These are phyloP conservation scores for Xylaria sp. DNA, from an alignment of 2,329 filamentous ascomycete species.

Conservation along the genomic window DNA sequence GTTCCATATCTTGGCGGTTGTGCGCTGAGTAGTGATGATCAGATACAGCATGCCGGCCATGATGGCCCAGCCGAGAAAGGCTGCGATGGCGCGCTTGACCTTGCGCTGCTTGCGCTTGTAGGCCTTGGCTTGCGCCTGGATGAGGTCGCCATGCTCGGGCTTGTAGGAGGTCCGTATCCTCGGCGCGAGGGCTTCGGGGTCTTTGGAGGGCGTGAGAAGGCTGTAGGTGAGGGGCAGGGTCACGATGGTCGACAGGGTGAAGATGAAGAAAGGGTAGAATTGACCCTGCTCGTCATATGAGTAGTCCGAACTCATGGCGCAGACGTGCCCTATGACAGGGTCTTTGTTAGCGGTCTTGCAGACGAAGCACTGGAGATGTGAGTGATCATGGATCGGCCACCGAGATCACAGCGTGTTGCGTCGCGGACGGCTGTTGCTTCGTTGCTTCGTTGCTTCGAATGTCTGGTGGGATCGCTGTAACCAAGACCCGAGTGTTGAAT, in stretches of 20 bases:
- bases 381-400: conserved; percentile 28
- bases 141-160: conserved; percentile 83
- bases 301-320: conserved; percentile 90
- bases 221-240: conserved; percentile 92
- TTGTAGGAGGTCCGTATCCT: conserved; percentile 85
- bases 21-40: conserved; percentile 80
- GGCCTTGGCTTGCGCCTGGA: conserved; percentile 82
- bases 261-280: conserved; percentile 99
- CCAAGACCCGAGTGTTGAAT: conserved; percentile 41
- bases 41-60: conserved; percentile 95
- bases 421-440: conserved; percentile 22
- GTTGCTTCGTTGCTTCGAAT: conserved; percentile 17
- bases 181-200: conserved; percentile 82
- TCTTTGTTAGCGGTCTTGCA: conserved; percentile 38
- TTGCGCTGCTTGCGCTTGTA: conserved; percentile 91
- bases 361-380: conserved; percentile 19
- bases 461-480: conserved; percentile 11
- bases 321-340: conserved; percentile 48
- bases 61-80: conserved; percentile 79
- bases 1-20: conserved; percentile 86
- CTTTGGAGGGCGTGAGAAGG: conserved; percentile 79
- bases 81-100: conserved; percentile 83
- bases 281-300: conserved; percentile 98
- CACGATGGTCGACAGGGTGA: conserved; percentile 87
- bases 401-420: conserved; percentile 25